phyloP scores from a whole-genome alignment of 331 rosid species.

The Malus hybrid region DNA sequence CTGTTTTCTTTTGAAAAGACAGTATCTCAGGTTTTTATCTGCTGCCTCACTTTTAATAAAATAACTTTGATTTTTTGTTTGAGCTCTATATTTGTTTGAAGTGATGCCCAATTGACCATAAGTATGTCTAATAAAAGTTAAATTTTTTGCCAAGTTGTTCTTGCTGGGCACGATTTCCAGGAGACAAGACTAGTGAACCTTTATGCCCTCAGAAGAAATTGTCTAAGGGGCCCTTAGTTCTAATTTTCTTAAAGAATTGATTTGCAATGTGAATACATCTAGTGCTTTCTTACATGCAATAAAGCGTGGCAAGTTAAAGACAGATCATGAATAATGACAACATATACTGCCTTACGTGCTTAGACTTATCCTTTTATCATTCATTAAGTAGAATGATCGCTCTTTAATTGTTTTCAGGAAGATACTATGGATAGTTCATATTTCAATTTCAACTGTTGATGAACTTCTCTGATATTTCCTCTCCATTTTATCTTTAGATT shows the following conservation, averaged over 20 bases:
- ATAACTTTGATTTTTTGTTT: not conserved
- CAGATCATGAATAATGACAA: not conserved
- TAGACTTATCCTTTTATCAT: too few relatives aligned
- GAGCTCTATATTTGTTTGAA: not conserved
- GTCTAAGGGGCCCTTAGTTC: not conserved
- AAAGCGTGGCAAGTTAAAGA: not conserved
- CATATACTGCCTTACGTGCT: not conserved
- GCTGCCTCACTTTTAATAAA: not conserved
- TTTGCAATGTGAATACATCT: not conserved
- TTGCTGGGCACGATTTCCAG: not conserved
- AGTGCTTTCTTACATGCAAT: not conserved
- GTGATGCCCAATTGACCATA: not conserved
- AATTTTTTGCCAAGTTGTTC: not conserved
- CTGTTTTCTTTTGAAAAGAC: not conserved
- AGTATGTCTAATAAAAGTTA: too few relatives aligned
- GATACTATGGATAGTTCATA: too few relatives aligned
- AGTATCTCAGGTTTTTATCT: not conserved
- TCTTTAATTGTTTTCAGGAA: too few relatives aligned
- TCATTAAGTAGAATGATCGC: too few relatives aligned
- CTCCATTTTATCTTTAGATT: constrained; percentile 44
- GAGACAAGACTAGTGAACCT: not conserved
- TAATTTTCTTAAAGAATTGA: not conserved
- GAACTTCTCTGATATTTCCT: not conserved
- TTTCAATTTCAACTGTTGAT: not conserved
- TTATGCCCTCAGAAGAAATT: not conserved